These are phyloP conservation scores for Begonia loranthoides DNA, from an alignment of 306 rosid genomes.

Conservation along the genomic window DNA sequence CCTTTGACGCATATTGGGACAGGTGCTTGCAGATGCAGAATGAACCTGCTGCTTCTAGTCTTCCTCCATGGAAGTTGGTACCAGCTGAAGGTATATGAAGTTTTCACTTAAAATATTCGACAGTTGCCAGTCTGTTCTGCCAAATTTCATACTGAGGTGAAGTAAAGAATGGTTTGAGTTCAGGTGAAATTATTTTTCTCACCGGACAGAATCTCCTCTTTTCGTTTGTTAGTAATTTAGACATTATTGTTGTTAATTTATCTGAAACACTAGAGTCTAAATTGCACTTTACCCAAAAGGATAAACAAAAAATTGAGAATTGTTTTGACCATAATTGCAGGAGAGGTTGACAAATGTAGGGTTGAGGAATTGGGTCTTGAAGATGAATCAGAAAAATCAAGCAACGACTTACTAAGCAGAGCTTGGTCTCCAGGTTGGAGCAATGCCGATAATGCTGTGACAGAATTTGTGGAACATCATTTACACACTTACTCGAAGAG, in stretches of 20 bases:
- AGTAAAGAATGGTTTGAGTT: no score
- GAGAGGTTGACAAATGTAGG: slow-evolving; percentile 28
- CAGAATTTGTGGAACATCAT: slow-evolving; percentile 51
- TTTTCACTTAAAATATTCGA: neutral
- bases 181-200: no score
- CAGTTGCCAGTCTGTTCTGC: no score
- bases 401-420: slow-evolving; percentile 83
- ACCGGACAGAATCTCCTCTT: no score
- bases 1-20: slow-evolving; percentile 65
- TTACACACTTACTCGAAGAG: slow-evolving; percentile 50
- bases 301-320: slow-evolving; percentile 3
- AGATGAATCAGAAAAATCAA: slow-evolving; percentile 64
- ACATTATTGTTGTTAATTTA: no score
- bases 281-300: no score
- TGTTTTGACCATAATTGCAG: slow-evolving; percentile 28
- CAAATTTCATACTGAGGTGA: no score
- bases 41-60: slow-evolving; percentile 32
- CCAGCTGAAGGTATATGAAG: slow-evolving; percentile 49
- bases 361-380: slow-evolving; percentile 70
- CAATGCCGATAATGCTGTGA: slow-evolving; percentile 53
- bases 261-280: no score
- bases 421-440: slow-evolving; percentile 98
- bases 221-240: no score
- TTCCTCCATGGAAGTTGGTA: slow-evolving; percentile 62
- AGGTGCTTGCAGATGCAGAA: slow-evolving; percentile 45